phyloP scores from a whole-genome alignment of 2,329 filamentous ascomycete genomes.

The Pseudogymnoascus sp. region DNA sequence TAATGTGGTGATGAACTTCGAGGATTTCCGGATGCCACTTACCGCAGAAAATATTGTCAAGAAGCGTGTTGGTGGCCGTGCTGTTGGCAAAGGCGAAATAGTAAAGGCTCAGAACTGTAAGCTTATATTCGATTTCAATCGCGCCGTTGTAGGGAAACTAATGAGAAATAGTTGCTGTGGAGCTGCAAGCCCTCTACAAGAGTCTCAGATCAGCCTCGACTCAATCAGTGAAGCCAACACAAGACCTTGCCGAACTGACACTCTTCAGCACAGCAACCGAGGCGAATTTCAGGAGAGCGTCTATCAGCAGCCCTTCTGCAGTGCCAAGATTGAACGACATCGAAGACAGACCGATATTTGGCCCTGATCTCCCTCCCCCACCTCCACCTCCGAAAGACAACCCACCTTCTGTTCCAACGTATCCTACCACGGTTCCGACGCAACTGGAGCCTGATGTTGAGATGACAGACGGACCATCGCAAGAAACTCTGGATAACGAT shows the following conservation, averaged over 20 bases:
- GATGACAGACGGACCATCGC: slow-evolving; percentile 24
- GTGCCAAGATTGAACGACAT: background rate
- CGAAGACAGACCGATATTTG: background rate
- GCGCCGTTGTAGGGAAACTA: slow-evolving; percentile 12
- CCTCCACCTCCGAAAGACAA: slow-evolving; percentile 14
- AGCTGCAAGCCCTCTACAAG: slow-evolving; percentile 62
- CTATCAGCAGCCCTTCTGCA: slow-evolving; percentile 31
- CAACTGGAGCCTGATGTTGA: slow-evolving; percentile 21
- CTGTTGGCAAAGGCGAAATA: slow-evolving; percentile 50
- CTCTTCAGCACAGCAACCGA: slow-evolving; percentile 54
- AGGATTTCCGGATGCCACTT: slow-evolving; percentile 60
- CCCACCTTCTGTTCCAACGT: slow-evolving; percentile 14
- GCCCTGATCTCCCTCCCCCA: background rate
- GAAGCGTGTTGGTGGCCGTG: slow-evolving; percentile 69
- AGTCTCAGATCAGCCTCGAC: slow-evolving; percentile 57
- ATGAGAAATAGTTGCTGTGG: slow-evolving; percentile 54
- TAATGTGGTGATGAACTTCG: slow-evolving; percentile 69
- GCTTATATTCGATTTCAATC: slow-evolving; percentile 29
- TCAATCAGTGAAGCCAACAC: slow-evolving; percentile 59
- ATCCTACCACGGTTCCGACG: slow-evolving; percentile 13
- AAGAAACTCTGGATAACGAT: slow-evolving; percentile 20
- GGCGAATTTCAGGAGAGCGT: slow-evolving; percentile 40
- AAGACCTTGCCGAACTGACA: slow-evolving; percentile 71
- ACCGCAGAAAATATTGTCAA: slow-evolving; percentile 52
- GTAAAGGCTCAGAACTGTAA: slow-evolving; percentile 63